Conservation (phyloP, 495 filamentous ascomycete genomes). For the Lasiosphaeria hispida region DNA sequence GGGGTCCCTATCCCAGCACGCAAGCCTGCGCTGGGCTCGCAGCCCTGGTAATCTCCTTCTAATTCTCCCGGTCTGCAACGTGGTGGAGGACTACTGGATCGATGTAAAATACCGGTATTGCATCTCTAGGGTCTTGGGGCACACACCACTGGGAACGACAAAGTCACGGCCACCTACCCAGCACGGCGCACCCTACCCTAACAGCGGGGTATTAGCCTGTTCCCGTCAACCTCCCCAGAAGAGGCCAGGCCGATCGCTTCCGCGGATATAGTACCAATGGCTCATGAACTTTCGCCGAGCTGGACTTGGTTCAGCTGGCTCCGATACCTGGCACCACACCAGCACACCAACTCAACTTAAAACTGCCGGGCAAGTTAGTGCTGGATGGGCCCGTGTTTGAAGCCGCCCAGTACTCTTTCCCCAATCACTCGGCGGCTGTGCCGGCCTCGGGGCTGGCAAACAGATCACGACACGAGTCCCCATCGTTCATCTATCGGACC, state of each 20-base stretch:
- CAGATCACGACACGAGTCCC: neutral
- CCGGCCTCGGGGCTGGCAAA: neutral
- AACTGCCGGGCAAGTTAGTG: slow-evolving; percentile 7
- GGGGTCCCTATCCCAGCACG: slow-evolving; percentile 1
- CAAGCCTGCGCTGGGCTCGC: neutral
- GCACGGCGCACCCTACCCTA: neutral
- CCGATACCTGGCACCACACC: neutral
- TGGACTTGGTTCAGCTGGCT: neutral
- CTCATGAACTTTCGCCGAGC: neutral
- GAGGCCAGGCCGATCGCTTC: neutral
- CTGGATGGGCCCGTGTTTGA: neutral
- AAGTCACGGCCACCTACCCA: slow-evolving; percentile 2
- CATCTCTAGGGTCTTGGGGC: neutral
- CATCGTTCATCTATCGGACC: neutral
- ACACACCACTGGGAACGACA: neutral
- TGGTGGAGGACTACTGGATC: slow-evolving; percentile 17
- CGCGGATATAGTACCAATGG: neutral
- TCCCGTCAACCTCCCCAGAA: slow-evolving; percentile 2
- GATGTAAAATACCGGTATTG: slow-evolving; percentile 13
- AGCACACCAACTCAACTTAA: neutral
- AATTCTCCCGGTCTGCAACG: slow-evolving; percentile 8
- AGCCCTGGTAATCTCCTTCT: slow-evolving; percentile 2
- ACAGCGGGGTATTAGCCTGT: slow-evolving; percentile 10
- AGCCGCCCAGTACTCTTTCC: neutral
- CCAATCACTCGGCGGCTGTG: slow-evolving; percentile 7